Conservation (phyloP, 805 yeast species). For the Sugiyamaella smithiae region DNA sequence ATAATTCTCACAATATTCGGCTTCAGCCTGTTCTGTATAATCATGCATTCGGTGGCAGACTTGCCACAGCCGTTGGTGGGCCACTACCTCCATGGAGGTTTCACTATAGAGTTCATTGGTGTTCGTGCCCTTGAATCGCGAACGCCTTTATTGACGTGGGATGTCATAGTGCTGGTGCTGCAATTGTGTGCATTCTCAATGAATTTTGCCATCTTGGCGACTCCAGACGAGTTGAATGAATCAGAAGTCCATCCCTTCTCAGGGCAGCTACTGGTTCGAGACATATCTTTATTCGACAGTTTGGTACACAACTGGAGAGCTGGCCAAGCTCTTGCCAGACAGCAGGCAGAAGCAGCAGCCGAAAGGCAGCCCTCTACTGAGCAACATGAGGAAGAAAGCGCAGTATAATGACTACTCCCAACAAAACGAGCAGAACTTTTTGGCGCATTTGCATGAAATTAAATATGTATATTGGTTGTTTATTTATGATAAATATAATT, state of each 20-base stretch:
- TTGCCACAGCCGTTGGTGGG: constrained; percentile 19
- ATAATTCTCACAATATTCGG: constrained; percentile 19
- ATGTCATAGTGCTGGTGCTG: constrained; percentile 18
- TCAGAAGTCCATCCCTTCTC: constrained; percentile 10
- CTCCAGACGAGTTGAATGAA: neutral
- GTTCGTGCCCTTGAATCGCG: constrained; percentile 18
- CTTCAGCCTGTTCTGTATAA: constrained; percentile 16
- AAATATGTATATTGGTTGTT: neutral
- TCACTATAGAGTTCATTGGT: constrained; percentile 27
- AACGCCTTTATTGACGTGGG: constrained; percentile 22
- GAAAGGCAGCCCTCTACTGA: too few relatives aligned
- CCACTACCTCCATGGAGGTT: constrained; percentile 24
- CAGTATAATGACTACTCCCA: too few relatives aligned
- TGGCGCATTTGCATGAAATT: too few relatives aligned
- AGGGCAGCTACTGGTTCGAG: constrained; percentile 20
- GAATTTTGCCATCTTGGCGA: constrained; percentile 9
- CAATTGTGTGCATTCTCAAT: constrained; percentile 21
- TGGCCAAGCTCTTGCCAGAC: too few relatives aligned
- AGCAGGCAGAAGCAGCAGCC: too few relatives aligned
- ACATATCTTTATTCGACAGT: constrained; percentile 10
- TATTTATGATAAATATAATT: too few relatives aligned
- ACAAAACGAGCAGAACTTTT: too few relatives aligned
- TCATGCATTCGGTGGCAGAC: constrained; percentile 13
- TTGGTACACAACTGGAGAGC: constrained; percentile 12
- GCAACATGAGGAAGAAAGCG: too few relatives aligned